Percentiles rank a stretch among this genome's conserved stretches.
Conservation (phyloP, 768 basidiomycete species). For the Lactarius akahatsu region DNA sequence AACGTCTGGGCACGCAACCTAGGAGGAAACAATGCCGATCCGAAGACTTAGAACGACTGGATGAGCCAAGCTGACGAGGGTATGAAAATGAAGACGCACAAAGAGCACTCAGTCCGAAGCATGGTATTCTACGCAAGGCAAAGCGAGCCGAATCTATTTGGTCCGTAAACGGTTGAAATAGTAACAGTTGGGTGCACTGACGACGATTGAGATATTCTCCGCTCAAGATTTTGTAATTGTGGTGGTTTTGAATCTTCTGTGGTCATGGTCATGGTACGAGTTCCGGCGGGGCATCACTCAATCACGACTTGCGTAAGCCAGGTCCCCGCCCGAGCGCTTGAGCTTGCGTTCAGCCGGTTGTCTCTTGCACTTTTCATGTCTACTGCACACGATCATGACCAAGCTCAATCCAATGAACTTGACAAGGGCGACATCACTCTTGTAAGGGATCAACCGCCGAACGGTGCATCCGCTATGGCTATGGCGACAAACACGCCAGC, state of each 20-base stretch:
- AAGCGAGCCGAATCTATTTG: not conserved
- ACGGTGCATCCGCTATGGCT: constrained; percentile 2
- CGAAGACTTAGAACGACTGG: constrained; percentile 36
- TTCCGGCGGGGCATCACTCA: not conserved
- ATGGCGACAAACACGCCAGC: not conserved
- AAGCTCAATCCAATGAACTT: constrained; percentile 6
- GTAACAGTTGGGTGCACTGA: constrained; percentile 18
- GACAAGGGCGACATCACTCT: not conserved
- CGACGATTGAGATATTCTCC: constrained; percentile 29
- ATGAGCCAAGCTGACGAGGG: not conserved
- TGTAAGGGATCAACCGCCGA: not conserved
- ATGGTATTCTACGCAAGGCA: constrained; percentile 30
- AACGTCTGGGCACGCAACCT: constrained; percentile 33
- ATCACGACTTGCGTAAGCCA: constrained; percentile 13
- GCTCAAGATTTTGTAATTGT: not conserved
- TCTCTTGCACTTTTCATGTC: constrained; percentile 17
- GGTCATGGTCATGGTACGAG: not conserved
- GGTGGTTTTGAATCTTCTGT: not conserved
- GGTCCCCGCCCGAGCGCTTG: not conserved
- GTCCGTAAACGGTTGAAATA: not conserved
- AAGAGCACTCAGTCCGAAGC: constrained; percentile 37
- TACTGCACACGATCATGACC: constrained; percentile 10
- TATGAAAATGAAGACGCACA: constrained; percentile 33
- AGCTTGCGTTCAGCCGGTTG: not conserved
- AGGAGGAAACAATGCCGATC: constrained; percentile 40